Percentiles rank a stretch among this genome's conserved stretches.
Evolutionary conservation across 2,329 filamentous ascomycete species (phyloP).

Genomic region (Pseudogymnoascus sp.): DNA sequence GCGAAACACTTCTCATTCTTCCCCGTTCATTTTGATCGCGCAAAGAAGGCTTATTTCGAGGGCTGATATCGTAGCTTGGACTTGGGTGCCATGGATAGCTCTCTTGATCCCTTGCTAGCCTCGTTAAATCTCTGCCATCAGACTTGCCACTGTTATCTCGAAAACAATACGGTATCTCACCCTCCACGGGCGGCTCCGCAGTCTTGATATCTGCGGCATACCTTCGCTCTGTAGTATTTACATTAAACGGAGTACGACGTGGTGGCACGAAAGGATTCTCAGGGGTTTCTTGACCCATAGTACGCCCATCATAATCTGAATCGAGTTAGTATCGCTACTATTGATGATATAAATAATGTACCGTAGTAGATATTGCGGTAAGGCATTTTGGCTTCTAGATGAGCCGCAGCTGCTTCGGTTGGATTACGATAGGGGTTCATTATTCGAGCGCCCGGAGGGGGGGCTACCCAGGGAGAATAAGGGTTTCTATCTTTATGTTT

Average conservation of each 20-base stretch:
- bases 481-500: neutral
- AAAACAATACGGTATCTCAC: neutral
- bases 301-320: neutral
- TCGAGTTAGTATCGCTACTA: neutral
- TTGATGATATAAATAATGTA: neutral
- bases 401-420: no score
- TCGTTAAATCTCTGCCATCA: neutral
- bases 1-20: neutral
- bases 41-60: neutral
- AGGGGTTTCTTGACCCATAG: no score
- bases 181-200: neutral
- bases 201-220: neutral
- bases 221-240: neutral
- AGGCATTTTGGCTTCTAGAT: no score
- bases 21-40: neutral
- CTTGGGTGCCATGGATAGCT: neutral
- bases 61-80: neutral
- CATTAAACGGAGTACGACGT: no score
- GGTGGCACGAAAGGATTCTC: no score
- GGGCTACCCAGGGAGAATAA: no score
- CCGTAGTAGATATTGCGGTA: neutral
- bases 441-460: no score
- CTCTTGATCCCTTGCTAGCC: neutral
- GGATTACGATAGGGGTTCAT: no score
- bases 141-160: neutral